Percentiles rank a stretch among this genome's conserved stretches.
These are phyloP conservation scores for Linaria vulgaris DNA, from an alignment of 257 asterid species.

Conservation along the genomic window DNA sequence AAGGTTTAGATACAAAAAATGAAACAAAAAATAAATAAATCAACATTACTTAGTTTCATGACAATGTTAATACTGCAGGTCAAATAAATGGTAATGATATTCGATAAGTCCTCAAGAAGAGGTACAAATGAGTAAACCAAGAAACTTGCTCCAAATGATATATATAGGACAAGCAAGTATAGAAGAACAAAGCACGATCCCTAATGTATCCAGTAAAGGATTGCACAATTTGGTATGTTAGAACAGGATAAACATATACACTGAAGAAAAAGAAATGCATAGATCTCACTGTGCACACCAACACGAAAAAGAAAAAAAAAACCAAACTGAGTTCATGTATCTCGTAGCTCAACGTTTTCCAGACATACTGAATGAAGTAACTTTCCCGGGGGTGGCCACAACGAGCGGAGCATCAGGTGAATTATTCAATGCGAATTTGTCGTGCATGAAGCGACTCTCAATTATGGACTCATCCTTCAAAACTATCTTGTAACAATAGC, in stretches of 20 bases:
- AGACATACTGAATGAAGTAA: conserved; percentile 90
- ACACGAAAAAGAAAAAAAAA: background rate
- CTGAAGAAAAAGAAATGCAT: background rate
- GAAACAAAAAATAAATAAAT: no score
- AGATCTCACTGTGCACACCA: background rate
- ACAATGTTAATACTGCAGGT: no score
- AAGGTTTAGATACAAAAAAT: no score
- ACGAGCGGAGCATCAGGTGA: conserved; percentile 97
- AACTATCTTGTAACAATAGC: conserved; percentile 91
- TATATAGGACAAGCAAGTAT: no score
- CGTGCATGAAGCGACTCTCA: conserved; percentile 96
- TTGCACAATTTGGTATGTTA: background rate
- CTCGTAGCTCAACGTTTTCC: conserved; percentile 40
- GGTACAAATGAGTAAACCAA: no score
- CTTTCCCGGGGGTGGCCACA: conserved; percentile 94
- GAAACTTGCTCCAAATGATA: no score
- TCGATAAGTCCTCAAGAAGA: no score
- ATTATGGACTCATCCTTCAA: conserved; percentile 88
- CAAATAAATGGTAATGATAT: no score
- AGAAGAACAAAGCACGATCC: background rate
- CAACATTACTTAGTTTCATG: no score
- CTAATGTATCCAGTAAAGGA: background rate
- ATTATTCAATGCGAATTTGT: conserved; percentile 58
- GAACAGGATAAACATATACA: background rate
- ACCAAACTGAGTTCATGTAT: background rate